These are phyloP conservation scores for Simplicillium aogashimaense DNA, from an alignment of 2,329 filamentous ascomycete genomes.

Conservation along the genomic window DNA sequence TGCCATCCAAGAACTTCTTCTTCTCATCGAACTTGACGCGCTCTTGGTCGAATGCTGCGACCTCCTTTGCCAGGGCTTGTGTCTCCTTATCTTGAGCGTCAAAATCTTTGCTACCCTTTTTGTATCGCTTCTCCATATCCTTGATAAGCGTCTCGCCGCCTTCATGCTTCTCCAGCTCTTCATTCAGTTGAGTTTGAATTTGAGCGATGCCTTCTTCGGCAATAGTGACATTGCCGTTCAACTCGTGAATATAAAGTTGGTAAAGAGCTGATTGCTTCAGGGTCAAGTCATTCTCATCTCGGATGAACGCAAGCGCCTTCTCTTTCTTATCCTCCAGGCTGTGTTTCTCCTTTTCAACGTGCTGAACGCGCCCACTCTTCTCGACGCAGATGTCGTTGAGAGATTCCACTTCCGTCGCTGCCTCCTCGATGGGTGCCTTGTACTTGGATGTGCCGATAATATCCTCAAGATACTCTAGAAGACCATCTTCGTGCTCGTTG, in stretches of 20 bases:
- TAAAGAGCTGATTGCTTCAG: constrained; percentile 87
- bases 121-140: constrained; percentile 74
- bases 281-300: constrained; percentile 85
- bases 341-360: constrained; percentile 95
- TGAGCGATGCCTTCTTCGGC: constrained; percentile 86
- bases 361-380: constrained; percentile 90
- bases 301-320: constrained; percentile 78
- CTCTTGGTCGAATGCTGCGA: constrained; percentile 91
- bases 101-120: constrained; percentile 72
- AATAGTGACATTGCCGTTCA: constrained; percentile 77
- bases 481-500: constrained; percentile 90
- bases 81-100: constrained; percentile 74
- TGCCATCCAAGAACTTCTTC: constrained; percentile 82
- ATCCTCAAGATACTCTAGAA: constrained; percentile 94
- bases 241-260: constrained; percentile 83
- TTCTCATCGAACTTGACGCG: constrained; percentile 97
- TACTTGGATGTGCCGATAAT: constrained; percentile 99
- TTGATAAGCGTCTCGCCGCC: constrained; percentile 88
- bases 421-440: constrained; percentile 92
- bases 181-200: constrained; percentile 77
- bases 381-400: constrained; percentile 92
- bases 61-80: constrained; percentile 72
- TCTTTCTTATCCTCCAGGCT: constrained; percentile 93
- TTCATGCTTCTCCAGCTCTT: constrained; percentile 83
- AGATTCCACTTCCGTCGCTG: constrained; percentile 78